Base-by-base conservation (phyloP, 805 yeast genomes). In the Wickerhamomyces rabaulensis region DNA sequence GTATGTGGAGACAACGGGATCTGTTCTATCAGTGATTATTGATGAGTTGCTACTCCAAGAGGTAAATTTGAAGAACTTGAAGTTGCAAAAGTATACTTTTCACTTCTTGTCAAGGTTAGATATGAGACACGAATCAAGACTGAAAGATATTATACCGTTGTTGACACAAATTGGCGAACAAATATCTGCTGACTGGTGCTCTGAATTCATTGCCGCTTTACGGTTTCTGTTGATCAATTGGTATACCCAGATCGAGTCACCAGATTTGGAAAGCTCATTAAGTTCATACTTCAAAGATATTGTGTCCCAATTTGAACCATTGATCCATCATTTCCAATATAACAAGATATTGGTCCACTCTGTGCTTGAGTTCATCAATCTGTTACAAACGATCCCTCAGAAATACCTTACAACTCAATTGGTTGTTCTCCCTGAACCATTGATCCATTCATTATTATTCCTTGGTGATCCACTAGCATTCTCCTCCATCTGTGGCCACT, bases 401-500 rank as follows among this genome's bases (percentile, higher is more conserved):
- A 26, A 49, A 2, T 31, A 50, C 1, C 45, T 68, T 4, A 45
- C 46, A 6, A 47, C 63, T 0, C 40, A 55, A 3, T 56, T 53
- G 27, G 45, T 75, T 13, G 61, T 75, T 1, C 52, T 72, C 0
- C 75, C 77, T 0, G 74, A 76, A 0, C 41, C 68, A 1, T 45
- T 77, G 3, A 50, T 67, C 0, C 72, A 73, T 45, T 50, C 61
- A 4, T 52, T 75, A 2, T 53, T 75, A 6, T 66, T 78, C 36
- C 61, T 71, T 4, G 58, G 66, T 16, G 72, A 74, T 49, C 74
- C 84, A 8, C 49, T 73, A 2, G 50, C 75, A 4, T 59, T 75
- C 2, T 75, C 82, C 4, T 72, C 67, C 25, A 45, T 70, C 0
- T 75, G 82, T 53, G 71, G 70, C 1, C 77, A 71, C 55, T 58